Evolutionary conservation across 2,329 filamentous ascomycete species (phyloP), one percentile per base, ranked within the genome.

Genomic region (Penicillium palitans): DNA sequence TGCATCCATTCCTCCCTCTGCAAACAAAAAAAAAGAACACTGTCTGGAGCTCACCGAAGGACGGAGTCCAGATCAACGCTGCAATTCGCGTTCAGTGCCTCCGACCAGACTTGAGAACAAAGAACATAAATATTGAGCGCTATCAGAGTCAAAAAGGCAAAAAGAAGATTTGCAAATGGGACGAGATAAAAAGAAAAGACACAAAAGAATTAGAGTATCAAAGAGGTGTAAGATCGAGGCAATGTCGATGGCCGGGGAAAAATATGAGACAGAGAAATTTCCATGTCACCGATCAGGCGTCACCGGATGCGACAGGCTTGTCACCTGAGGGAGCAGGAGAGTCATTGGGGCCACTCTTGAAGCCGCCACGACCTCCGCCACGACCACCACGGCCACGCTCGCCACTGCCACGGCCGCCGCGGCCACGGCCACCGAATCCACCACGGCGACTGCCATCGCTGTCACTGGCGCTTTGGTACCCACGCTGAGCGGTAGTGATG

Each of bases 401-500:
- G 61, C 81, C 78, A 61, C 83, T 67, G 45, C 70, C 61, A 27
- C 70, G 68, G 60, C 81, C 78, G 61, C 81, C 79, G 61, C 84
- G 79, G 60, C 84, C 80, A 57, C 84, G 78, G 55, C 80, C 79
- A 57, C 81, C 88, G 70, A 87, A 89, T 55, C 78, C 78, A 63
- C 84, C 79, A 67, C 83, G 80, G 54, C 85, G 83, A 59, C 90
- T 88, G 63, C 82, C 81, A 70, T 92, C 90, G 66, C 88, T 90
- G 71, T 89, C 87, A 60, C 88, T 93, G 58, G 90, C 91, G 70
- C 91, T 96, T 67, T 91, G 88, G 79, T 96, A 96, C 59, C 91
- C 91, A 66, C 89, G 90, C 57, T 84, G 84, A 63, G 81, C 78
- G 49, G 86, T 85, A 53, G 81, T 87, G 37, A 86, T 85, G 54